Evolutionary conservation across 768 basidiomycete species (phyloP).

Genomic region (Psilocybe cyanescens): DNA sequence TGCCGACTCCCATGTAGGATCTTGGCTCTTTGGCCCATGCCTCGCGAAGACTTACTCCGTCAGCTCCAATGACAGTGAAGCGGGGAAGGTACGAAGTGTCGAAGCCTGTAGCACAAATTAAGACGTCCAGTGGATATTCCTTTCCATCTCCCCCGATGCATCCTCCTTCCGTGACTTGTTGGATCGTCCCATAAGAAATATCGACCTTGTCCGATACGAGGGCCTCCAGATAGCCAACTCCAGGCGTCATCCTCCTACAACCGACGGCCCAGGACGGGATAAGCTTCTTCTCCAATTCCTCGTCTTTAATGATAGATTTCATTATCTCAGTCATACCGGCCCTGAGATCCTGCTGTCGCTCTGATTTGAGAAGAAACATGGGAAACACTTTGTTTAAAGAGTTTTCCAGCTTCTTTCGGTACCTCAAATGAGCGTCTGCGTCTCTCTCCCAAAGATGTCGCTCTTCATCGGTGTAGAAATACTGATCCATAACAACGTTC

Average conservation of each 20-base stretch:
- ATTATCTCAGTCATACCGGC: slow-evolving; percentile 36
- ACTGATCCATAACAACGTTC: slow-evolving; percentile 23
- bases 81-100: slow-evolving; percentile 35
- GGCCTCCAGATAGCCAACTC: slow-evolving; percentile 38
- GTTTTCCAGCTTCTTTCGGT: slow-evolving; percentile 43
- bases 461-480: slow-evolving; percentile 42
- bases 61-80: slow-evolving; percentile 32
- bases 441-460: slow-evolving; percentile 38
- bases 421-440: slow-evolving; percentile 39
- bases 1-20: slow-evolving; percentile 33
- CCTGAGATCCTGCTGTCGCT: slow-evolving; percentile 31
- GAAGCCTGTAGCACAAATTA: slow-evolving; percentile 20
- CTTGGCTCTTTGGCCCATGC: slow-evolving; percentile 36
- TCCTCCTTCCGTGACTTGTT: slow-evolving; percentile 33
- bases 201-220: slow-evolving; percentile 33
- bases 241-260: slow-evolving; percentile 38
- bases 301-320: slow-evolving; percentile 40
- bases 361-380: slow-evolving; percentile 33
- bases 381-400: slow-evolving; percentile 36
- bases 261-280: slow-evolving; percentile 37
- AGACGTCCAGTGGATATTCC: slow-evolving; percentile 34
- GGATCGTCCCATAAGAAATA: slow-evolving; percentile 32
- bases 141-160: slow-evolving; percentile 30
- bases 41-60: slow-evolving; percentile 29
- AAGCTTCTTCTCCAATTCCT: slow-evolving; percentile 44